phyloP scores from a whole-genome alignment of 164 flowering plant genomes.

The Magnolia officinalis region DNA sequence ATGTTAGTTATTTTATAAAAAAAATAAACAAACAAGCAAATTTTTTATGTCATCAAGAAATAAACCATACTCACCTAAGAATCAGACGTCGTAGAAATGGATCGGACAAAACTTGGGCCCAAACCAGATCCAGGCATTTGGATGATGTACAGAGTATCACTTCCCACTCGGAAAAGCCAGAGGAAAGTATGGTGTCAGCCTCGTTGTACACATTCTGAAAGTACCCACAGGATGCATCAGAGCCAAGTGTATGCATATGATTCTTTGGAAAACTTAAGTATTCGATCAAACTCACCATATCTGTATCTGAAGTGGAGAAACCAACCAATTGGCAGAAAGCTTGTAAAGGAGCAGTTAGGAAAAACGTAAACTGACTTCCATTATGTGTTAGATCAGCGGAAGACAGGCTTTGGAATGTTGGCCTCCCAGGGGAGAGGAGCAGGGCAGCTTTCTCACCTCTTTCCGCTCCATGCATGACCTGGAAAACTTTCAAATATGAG shows the following conservation, averaged over 20 bases:
- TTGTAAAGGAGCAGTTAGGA: slow-evolving; percentile 82
- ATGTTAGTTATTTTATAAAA: background rate
- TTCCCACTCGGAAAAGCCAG: slow-evolving; percentile 81
- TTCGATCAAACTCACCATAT: slow-evolving; percentile 43
- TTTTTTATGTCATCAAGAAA: background rate
- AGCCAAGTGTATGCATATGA: background rate
- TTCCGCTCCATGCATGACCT: slow-evolving; percentile 90
- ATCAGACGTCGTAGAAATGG: slow-evolving; percentile 82
- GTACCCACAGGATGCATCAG: slow-evolving; percentile 4
- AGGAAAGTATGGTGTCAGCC: slow-evolving; percentile 63
- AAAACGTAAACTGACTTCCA: slow-evolving; percentile 92
- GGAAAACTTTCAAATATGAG: slow-evolving; percentile 22
- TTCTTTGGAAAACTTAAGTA: background rate
- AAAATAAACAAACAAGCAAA: too few species aligned
- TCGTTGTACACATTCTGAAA: slow-evolving; percentile 55
- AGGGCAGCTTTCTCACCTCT: slow-evolving; percentile 86
- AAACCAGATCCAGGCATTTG: slow-evolving; percentile 58
- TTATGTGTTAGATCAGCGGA: slow-evolving; percentile 31
- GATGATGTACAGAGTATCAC: slow-evolving; percentile 62
- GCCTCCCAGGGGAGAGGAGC: slow-evolving; percentile 74
- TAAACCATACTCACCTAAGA: slow-evolving; percentile 53
- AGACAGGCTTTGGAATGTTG: slow-evolving; percentile 41
- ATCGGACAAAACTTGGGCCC: slow-evolving; percentile 91
- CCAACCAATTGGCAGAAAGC: slow-evolving; percentile 87
- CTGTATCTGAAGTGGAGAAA: slow-evolving; percentile 34